Conservation (phyloP, 345 rosid species). For the Eucalyptus sp. region DNA sequence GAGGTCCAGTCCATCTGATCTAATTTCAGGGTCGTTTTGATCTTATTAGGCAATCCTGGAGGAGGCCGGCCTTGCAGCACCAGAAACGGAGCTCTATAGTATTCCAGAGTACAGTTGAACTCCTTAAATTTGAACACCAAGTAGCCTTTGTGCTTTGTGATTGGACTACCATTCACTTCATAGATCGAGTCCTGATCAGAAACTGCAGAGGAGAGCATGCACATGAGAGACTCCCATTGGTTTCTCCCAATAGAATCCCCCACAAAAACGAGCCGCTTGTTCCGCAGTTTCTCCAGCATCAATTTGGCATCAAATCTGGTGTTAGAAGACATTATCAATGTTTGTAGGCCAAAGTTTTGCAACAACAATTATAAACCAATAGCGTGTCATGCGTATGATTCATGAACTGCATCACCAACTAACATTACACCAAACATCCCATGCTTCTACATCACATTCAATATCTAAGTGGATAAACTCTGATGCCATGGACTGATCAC, state of each 20-base stretch:
- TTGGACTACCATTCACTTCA: conserved; percentile 82
- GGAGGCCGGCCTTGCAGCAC: conserved; percentile 84
- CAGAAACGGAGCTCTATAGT: conserved; percentile 77
- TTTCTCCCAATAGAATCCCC: conserved; percentile 98
- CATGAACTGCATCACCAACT: background rate
- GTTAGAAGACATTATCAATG: background rate
- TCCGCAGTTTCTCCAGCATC: conserved; percentile 71
- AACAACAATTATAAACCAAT: background rate
- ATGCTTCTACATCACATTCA: background rate
- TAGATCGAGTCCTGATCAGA: conserved; percentile 43
- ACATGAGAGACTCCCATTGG: conserved; percentile 92
- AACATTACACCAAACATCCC: background rate
- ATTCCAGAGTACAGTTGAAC: conserved; percentile 80
- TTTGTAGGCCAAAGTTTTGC: background rate
- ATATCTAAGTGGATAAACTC: background rate
- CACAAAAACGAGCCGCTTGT: conserved; percentile 72
- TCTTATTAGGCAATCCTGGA: conserved; percentile 24
- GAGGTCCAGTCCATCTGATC: conserved; percentile 80
- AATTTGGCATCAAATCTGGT: conserved; percentile 60
- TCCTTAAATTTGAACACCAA: conserved; percentile 68
- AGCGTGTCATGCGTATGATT: background rate
- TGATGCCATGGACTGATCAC: background rate
- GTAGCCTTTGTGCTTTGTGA: conserved; percentile 85
- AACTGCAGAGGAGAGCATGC: conserved; percentile 70
- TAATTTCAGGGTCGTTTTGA: conserved; percentile 69